phyloP scores from a whole-genome alignment of 495 filamentous ascomycete genomes.

The Penicillium pancosmium region DNA sequence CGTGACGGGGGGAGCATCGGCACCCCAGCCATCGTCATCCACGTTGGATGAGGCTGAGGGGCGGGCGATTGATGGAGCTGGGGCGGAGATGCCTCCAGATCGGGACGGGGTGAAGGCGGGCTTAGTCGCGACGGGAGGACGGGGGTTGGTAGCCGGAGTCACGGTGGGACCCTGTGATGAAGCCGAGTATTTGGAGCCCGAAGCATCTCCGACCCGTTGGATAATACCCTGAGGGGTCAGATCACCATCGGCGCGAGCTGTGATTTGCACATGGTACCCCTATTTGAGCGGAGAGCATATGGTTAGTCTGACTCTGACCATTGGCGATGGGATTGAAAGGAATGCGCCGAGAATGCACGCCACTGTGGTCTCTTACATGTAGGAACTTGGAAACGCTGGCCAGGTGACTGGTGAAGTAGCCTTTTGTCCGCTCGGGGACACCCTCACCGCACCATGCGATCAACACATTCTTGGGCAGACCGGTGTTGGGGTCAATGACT shows the following conservation, averaged over 20 bases:
- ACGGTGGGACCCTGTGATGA: slow-evolving; percentile 51
- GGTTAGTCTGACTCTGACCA: background rate
- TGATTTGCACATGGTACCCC: slow-evolving; percentile 97
- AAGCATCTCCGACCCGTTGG: slow-evolving; percentile 93
- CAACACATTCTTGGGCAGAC: slow-evolving; percentile 87
- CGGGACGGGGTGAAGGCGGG: slow-evolving; percentile 86
- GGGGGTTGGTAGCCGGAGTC: slow-evolving; percentile 49
- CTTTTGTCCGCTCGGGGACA: slow-evolving; percentile 96
- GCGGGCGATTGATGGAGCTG: slow-evolving; percentile 61
- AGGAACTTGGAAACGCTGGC: slow-evolving; percentile 86
- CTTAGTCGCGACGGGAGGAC: slow-evolving; percentile 77
- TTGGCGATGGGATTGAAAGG: slow-evolving; percentile 1
- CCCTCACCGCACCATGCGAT: slow-evolving; percentile 98
- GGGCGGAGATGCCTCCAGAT: slow-evolving; percentile 55
- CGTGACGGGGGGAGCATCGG: slow-evolving; percentile 88
- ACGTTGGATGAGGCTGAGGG: slow-evolving; percentile 42
- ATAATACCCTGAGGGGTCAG: slow-evolving; percentile 85
- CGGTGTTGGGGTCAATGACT: slow-evolving; percentile 91
- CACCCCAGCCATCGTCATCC: slow-evolving; percentile 88
- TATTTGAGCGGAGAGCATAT: slow-evolving; percentile 25
- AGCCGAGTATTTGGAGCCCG: slow-evolving; percentile 88
- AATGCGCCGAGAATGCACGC: background rate
- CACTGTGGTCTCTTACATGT: slow-evolving; percentile 57
- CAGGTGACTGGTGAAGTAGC: slow-evolving; percentile 95
- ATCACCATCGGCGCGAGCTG: slow-evolving; percentile 86